Percentiles rank a stretch among this genome's conserved stretches.
phyloP scores from a whole-genome alignment of 768 basidiomycete species.

The Lyophyllum decastes region DNA sequence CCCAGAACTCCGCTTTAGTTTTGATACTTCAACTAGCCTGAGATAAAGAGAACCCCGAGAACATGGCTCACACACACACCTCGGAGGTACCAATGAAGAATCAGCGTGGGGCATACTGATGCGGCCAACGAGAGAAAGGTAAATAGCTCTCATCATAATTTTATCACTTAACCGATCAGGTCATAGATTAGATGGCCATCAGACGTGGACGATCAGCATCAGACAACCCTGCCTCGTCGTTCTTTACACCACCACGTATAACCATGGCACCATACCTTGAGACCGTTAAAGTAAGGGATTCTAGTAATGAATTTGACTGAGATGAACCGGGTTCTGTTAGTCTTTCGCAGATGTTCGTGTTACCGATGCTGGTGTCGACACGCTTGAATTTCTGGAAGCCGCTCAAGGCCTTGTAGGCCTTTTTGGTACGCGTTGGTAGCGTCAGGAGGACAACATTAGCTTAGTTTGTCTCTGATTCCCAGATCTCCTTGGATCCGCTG shows the following conservation, averaged over 20 bases:
- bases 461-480: neutral
- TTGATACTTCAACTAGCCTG: slow-evolving; percentile 45
- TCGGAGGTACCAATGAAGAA: slow-evolving; percentile 66
- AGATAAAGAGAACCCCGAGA: neutral
- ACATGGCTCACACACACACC: slow-evolving; percentile 24
- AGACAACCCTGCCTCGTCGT: neutral
- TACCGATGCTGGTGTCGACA: slow-evolving; percentile 87
- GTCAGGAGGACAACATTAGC: neutral
- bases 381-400: slow-evolving; percentile 84
- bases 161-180: slow-evolving; percentile 22
- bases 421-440: slow-evolving; percentile 64
- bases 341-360: slow-evolving; percentile 92
- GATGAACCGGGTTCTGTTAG: slow-evolving; percentile 39
- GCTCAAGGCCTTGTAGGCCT: slow-evolving; percentile 84
- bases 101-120: slow-evolving; percentile 81
- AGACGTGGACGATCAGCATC: neutral
- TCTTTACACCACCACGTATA: neutral
- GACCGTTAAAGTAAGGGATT: slow-evolving; percentile 56
- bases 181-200: slow-evolving; percentile 22
- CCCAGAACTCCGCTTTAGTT: slow-evolving; percentile 81
- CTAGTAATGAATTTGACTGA: neutral
- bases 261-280: slow-evolving; percentile 77
- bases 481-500: slow-evolving; percentile 87
- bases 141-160: neutral
- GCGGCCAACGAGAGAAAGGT: slow-evolving; percentile 6